phyloP scores from a whole-genome alignment of 2,329 filamentous ascomycete genomes.

The Diaporthe eres region DNA sequence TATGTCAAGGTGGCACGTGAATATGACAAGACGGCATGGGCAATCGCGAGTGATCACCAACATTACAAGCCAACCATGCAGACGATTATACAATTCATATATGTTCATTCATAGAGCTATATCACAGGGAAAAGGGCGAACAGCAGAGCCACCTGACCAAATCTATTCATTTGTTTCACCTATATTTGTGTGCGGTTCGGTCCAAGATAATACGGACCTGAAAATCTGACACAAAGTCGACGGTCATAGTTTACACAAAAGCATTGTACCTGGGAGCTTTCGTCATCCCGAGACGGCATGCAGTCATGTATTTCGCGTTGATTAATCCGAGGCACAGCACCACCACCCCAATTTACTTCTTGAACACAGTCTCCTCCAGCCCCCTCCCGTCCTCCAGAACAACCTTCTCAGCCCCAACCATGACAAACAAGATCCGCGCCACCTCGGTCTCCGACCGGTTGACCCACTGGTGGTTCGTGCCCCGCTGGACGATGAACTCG shows the following conservation, averaged over 20 bases:
- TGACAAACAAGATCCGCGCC: slow-evolving; percentile 57
- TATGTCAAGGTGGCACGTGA: too few species aligned
- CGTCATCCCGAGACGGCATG: not conserved
- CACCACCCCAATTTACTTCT: not conserved
- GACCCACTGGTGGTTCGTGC: slow-evolving; percentile 60
- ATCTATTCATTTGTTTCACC: not conserved
- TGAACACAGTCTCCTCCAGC: slow-evolving; percentile 52
- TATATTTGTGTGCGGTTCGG: not conserved
- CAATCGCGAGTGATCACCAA: not conserved
- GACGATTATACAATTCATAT: not conserved
- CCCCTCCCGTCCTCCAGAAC: slow-evolving; percentile 52
- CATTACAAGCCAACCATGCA: not conserved
- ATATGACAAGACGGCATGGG: too few species aligned
- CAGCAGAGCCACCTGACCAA: not conserved
- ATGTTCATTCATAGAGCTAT: not conserved
- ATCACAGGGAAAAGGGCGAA: not conserved
- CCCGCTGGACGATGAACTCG: slow-evolving; percentile 58
- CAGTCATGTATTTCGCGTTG: not conserved
- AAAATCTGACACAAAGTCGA: not conserved
- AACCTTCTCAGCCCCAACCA: slow-evolving; percentile 58
- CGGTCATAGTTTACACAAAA: not conserved
- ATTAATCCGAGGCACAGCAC: too few species aligned
- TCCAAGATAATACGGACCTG: not conserved
- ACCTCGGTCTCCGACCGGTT: slow-evolving; percentile 53
- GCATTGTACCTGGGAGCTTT: not conserved